Conservation (phyloP, 805 yeast genomes). For the Pachysolen tannophilus region DNA sequence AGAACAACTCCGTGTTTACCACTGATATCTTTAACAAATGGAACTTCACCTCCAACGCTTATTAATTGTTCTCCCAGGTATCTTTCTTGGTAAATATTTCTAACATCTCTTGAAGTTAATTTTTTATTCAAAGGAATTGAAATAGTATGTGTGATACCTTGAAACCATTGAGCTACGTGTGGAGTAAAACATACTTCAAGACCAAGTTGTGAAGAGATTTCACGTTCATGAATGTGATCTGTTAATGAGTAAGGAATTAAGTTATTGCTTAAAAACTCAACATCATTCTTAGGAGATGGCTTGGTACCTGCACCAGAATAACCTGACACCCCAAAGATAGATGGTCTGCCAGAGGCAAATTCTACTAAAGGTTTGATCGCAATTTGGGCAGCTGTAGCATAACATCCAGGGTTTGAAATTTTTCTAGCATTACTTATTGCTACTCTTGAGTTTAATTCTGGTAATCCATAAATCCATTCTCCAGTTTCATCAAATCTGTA, state of each 20-base stretch:
- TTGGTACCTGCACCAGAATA: constrained; percentile 99
- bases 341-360: constrained; percentile 63
- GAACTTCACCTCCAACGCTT: constrained; percentile 84
- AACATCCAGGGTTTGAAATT: constrained; percentile 97
- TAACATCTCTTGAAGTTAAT: constrained; percentile 72
- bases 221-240: constrained; percentile 95
- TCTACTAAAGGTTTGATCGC: constrained; percentile 83
- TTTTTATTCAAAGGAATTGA: constrained; percentile 75
- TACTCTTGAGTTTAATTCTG: constrained; percentile 74
- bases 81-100: constrained; percentile 80
- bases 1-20: constrained; percentile 93
- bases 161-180: constrained; percentile 99
- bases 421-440: constrained; percentile 63
- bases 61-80: constrained; percentile 83
- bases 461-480: constrained; percentile 92
- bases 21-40: constrained; percentile 81
- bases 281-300: constrained; percentile 93
- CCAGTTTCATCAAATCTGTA: constrained; percentile 86
- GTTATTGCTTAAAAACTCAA: constrained; percentile 65
- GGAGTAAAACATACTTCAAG: constrained; percentile 83
- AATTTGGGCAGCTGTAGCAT: constrained; percentile 96
- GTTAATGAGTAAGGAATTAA: constrained; percentile 93
- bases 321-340: constrained; percentile 93
- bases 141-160: constrained; percentile 91
- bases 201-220: constrained; percentile 77